These are phyloP conservation scores for Deinandra increscens DNA, from an alignment of 129 eudicot genomes.

Conservation along the genomic window DNA sequence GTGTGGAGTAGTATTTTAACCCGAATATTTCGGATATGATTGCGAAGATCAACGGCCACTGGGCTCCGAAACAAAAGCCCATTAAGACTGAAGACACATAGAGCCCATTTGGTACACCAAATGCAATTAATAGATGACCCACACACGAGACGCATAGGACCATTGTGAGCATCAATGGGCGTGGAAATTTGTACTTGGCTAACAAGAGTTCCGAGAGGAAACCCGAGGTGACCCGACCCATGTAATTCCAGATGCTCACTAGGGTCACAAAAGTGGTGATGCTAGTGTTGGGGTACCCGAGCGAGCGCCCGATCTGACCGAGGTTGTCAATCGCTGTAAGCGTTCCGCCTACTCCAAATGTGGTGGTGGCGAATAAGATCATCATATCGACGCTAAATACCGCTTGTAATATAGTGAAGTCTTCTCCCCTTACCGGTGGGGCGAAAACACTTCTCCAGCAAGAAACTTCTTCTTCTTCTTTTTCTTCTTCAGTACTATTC, in stretches of 20 bases:
- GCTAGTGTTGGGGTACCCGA: conserved; percentile 59
- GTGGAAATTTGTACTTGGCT: conserved; percentile 72
- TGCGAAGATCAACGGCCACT: conserved; percentile 75
- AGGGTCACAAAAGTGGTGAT: conserved; percentile 67
- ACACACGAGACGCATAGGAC: conserved; percentile 60
- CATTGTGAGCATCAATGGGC: conserved; percentile 71
- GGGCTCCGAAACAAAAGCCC: conserved; percentile 93
- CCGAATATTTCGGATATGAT: conserved; percentile 85
- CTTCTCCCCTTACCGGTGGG: conserved; percentile 78
- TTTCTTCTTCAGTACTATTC: no score
- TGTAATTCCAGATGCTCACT: conserved; percentile 83
- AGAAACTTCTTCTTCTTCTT: no score
- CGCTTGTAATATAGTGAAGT: conserved; percentile 72
- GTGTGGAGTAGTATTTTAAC: conserved; percentile 65
- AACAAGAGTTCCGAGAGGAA: conserved; percentile 56
- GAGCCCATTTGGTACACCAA: conserved; percentile 63
- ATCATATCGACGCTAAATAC: conserved; percentile 75
- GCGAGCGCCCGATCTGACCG: conserved; percentile 77
- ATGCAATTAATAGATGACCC: conserved; percentile 74
- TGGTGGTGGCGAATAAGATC: conserved; percentile 54
- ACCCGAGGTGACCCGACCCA: conserved; percentile 71
- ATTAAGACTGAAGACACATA: conserved; percentile 62
- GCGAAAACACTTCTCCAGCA: conserved; percentile 45
- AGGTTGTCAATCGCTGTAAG: conserved; percentile 78
- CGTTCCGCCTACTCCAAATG: conserved; percentile 73